Evolutionary conservation across 1,284 basidiomycete species (phyloP).

Genomic region (Bondarzewia mesenterica): DNA sequence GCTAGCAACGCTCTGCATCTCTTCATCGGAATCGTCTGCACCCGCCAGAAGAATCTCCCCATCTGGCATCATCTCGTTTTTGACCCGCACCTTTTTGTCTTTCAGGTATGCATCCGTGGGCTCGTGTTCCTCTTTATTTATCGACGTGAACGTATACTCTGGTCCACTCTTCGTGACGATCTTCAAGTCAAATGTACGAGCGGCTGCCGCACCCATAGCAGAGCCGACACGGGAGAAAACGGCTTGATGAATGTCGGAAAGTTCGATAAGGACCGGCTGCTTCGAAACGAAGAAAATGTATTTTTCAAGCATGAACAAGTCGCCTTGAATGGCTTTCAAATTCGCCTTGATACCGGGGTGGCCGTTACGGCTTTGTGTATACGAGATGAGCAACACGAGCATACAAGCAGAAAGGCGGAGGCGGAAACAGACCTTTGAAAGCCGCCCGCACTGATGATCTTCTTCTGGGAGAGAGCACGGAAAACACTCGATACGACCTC

Average conservation of each 20-base stretch:
- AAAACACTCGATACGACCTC: conserved; percentile 95
- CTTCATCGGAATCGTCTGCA: conserved; percentile 76
- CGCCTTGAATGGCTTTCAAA: conserved; percentile 94
- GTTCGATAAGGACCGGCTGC: conserved; percentile 87
- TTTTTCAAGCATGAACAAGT: conserved; percentile 97
- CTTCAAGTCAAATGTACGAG: conserved; percentile 92
- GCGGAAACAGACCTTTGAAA: conserved; percentile 68
- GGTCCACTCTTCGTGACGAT: conserved; percentile 78
- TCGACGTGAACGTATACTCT: conserved; percentile 86
- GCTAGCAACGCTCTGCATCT: conserved; percentile 75
- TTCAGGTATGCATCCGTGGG: conserved; percentile 80
- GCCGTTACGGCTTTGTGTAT: conserved; percentile 70
- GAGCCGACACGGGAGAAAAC: conserved; percentile 95
- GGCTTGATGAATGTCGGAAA: conserved; percentile 86
- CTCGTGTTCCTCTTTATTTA: conserved; percentile 95
- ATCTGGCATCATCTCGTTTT: conserved; percentile 94
- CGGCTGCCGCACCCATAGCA: conserved; percentile 68
- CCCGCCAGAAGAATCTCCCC: conserved; percentile 68
- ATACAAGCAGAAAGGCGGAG: too few relatives aligned
- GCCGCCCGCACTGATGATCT: conserved; percentile 79
- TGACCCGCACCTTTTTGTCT: conserved; percentile 87
- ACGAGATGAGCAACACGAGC: too few relatives aligned
- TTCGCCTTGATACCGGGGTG: conserved; percentile 91
- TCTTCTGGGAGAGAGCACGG: conserved; percentile 85
- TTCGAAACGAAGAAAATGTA: conserved; percentile 98